Conservation (phyloP, 192 early-diverging fungal genomes). For the Rhizoclosmatium sp. region DNA sequence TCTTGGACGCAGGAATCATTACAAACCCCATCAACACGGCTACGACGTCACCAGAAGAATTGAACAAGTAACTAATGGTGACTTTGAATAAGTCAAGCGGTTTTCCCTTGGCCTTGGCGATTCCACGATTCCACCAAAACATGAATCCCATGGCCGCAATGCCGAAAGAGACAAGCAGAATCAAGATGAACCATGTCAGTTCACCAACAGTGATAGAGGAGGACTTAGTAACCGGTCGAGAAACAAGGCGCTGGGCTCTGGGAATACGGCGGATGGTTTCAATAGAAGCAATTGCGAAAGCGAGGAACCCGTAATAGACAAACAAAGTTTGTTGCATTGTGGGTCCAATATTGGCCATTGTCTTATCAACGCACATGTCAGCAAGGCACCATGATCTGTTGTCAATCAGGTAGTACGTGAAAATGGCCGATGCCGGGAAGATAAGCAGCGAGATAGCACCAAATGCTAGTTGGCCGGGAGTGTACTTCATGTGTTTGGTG, state of each 20-base stretch:
- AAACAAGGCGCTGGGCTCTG: not conserved
- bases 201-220: conserved; percentile 1
- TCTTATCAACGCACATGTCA: conserved; percentile 1
- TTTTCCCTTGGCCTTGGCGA: no score
- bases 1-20: conserved; percentile 31
- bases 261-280: not conserved
- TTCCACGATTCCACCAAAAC: conserved; percentile 2
- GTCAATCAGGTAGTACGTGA: not conserved
- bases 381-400: not conserved
- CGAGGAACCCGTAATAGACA: not conserved
- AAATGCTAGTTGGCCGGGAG: not conserved
- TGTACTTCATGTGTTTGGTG: not conserved
- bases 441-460: not conserved
- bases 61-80: not conserved
- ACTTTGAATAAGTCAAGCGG: not conserved
- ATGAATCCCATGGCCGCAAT: not conserved
- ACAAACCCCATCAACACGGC: conserved; percentile 36
- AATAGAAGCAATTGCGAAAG: not conserved
- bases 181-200: not conserved
- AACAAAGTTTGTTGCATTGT: not conserved
- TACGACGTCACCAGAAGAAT: conserved; percentile 25
- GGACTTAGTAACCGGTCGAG: not conserved
- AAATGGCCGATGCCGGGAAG: not conserved
- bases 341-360: not conserved
- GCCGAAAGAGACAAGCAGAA: not conserved